A percentile compares a stretch with the other conserved stretches of the same genome.
These are phyloP conservation scores for Neurospora sp. DNA, from an alignment of 495 filamentous ascomycete genomes.

Conservation along the genomic window DNA sequence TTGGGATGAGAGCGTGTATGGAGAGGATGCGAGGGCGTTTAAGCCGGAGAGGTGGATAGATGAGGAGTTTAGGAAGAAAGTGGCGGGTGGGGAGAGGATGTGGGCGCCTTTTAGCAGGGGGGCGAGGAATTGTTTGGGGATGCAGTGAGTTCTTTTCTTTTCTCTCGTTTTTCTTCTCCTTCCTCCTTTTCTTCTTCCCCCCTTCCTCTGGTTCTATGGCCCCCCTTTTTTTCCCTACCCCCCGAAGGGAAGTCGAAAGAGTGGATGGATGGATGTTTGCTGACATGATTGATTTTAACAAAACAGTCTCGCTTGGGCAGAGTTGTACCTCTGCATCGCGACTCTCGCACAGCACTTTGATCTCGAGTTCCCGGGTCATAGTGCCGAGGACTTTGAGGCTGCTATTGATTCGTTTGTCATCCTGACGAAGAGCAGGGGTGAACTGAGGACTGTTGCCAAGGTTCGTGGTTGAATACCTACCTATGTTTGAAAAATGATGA, in stretches of 20 bases:
- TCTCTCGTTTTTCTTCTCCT: not conserved
- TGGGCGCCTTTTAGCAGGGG: constrained; percentile 19
- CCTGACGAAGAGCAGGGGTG: constrained; percentile 9
- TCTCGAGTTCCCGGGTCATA: constrained; percentile 12
- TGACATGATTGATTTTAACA: not conserved
- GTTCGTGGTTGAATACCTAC: not conserved
- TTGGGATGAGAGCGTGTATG: constrained; percentile 14
- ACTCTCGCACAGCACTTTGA: constrained; percentile 13
- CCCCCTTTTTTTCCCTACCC: too few relatives aligned
- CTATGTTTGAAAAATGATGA: not conserved
- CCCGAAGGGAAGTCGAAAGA: not conserved
- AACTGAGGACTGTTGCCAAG: not conserved
- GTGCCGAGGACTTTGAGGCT: constrained; percentile 12
- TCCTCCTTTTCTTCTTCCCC: not conserved
- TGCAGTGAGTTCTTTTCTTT: constrained; percentile 15
- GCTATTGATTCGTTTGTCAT: constrained; percentile 21
- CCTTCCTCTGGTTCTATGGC: not conserved
- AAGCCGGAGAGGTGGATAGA: constrained; percentile 13
- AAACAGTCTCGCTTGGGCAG: constrained; percentile 20
- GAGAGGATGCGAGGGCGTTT: constrained; percentile 7
- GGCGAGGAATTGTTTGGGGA: constrained; percentile 19
- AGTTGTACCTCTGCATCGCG: constrained; percentile 17
- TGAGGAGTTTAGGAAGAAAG: constrained; percentile 1
- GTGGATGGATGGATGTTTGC: not conserved
- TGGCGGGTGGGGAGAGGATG: constrained; percentile 2